phyloP scores from a whole-genome alignment of 2,329 filamentous ascomycete species.

The Fusarium longipes region DNA sequence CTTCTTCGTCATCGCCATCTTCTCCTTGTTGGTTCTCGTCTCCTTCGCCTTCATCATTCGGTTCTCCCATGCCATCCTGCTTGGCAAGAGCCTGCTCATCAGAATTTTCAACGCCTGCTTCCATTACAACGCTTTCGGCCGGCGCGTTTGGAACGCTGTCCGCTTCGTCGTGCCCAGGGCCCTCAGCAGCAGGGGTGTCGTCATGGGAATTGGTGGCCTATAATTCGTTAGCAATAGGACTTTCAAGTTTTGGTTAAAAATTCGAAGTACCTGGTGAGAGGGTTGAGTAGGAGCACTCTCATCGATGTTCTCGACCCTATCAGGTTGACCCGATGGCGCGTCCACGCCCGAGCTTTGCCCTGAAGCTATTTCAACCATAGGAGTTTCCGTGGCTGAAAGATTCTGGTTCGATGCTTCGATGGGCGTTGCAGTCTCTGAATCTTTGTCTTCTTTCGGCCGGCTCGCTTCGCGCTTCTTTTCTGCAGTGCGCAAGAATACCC shows the following conservation, averaged over 20 bases:
- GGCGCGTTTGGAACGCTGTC: constrained; percentile 25
- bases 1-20: constrained; percentile 48
- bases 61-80: constrained; percentile 40
- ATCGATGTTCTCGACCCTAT: constrained; percentile 9
- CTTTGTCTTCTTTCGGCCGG: constrained; percentile 62
- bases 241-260: neutral
- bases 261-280: constrained; percentile 32
- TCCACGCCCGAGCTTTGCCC: constrained; percentile 24
- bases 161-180: constrained; percentile 22
- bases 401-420: constrained; percentile 55
- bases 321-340: constrained; percentile 13
- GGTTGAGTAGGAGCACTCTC: constrained; percentile 19
- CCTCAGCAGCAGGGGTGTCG: neutral
- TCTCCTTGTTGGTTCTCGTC: constrained; percentile 36
- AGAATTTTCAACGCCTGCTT: constrained; percentile 32
- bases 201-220: constrained; percentile 12
- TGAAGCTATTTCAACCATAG: constrained; percentile 34
- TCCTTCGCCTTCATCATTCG: constrained; percentile 40
- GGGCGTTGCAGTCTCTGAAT: constrained; percentile 55
- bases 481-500: constrained; percentile 88
- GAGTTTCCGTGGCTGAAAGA: constrained; percentile 43
- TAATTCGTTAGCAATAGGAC: constrained; percentile 1
- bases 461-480: constrained; percentile 86
- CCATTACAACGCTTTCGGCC: constrained; percentile 30
- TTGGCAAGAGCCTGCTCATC: constrained; percentile 35